Evolutionary conservation across 2,329 filamentous ascomycete genomes (phyloP).

Genomic region (Dothiorella sarmentorum): DNA sequence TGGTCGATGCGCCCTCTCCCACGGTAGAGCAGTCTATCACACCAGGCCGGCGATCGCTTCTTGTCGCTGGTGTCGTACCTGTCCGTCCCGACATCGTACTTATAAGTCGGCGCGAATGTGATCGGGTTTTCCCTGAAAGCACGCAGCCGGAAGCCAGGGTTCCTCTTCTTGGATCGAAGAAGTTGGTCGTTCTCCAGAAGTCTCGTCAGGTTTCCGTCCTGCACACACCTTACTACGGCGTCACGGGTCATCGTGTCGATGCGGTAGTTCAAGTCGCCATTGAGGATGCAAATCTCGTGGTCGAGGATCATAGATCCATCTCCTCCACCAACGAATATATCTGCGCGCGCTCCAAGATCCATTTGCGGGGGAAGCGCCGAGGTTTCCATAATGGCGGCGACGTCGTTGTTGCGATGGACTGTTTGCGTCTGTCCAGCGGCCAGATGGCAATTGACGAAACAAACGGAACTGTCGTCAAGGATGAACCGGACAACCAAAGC

Average conservation of each 20-base stretch:
- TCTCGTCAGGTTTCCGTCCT: conserved; percentile 75
- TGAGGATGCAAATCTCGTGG: conserved; percentile 94
- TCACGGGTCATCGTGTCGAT: conserved; percentile 97
- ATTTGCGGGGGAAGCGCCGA: conserved; percentile 69
- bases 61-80: conserved; percentile 94
- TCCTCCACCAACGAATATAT: conserved; percentile 85
- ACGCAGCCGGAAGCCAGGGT: conserved; percentile 82
- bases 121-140: conserved; percentile 90
- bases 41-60: conserved; percentile 91
- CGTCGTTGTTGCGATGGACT: conserved; percentile 85
- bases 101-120: conserved; percentile 92
- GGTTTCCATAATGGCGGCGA: conserved; percentile 82
- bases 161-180: conserved; percentile 81
- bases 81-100: conserved; percentile 95
- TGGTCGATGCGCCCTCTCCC: conserved; percentile 80
- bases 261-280: conserved; percentile 95
- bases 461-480: conserved; percentile 88
- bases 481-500: conserved; percentile 89
- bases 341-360: conserved; percentile 62
- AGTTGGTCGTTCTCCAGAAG: conserved; percentile 92
- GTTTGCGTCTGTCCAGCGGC: conserved; percentile 91
- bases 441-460: conserved; percentile 96
- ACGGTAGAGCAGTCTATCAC: conserved; percentile 85
- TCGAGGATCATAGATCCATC: conserved; percentile 94
- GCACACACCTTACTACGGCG: conserved; percentile 81